Base-by-base conservation (phyloP, 345 rosid genomes). In the Streptanthus diversifolius region DNA sequence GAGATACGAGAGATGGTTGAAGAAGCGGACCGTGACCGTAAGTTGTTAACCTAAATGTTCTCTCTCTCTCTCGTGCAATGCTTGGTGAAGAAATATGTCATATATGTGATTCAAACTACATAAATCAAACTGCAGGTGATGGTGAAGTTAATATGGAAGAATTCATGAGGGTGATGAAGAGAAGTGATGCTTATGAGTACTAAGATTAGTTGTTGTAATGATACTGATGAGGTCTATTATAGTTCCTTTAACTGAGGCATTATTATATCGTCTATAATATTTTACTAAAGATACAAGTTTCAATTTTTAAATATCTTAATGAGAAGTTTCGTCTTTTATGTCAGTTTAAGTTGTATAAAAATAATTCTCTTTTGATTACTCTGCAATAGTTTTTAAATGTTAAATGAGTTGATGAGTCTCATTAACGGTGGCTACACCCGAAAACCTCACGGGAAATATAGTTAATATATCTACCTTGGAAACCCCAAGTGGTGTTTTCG, bases 21-120 rank as follows among this genome's bases (percentile, higher is more conserved):
- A 64, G 97, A 87, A 84, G 98, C 99, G 13, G 96, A 95, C 70
- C 77, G 81, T 32, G 90, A 88, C 82, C 83, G 97, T 92, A 86
- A 83, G 90, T 73, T 75, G 39, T n/a, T 8, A 9, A 25, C 7
- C 17, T 36, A n/a, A n/a, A n/a, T 14, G 47, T 58, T 48, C 39
- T 37, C 36, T 21, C 39, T 25, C 1, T 40, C 2, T 39, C 67
- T 39, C 29, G 35, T 56, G 8, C 9, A 17, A 11, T 15, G 52
- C 15, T 60, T 69, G 33, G 54, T 63, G 35, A 9, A 27, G 2
- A 51, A 1, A 24, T 37, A 9, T 25, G 14, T 15, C 2, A 24
- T 37, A 9, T 25, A 18, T 15, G 22, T 77, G 54, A 63, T 55
- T 9, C 3, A 22, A 18, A 32, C 18, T 35, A 13, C 14, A 10